Base-by-base conservation (phyloP, 2,329 filamentous ascomycete species). In the Drechslera avenae region DNA sequence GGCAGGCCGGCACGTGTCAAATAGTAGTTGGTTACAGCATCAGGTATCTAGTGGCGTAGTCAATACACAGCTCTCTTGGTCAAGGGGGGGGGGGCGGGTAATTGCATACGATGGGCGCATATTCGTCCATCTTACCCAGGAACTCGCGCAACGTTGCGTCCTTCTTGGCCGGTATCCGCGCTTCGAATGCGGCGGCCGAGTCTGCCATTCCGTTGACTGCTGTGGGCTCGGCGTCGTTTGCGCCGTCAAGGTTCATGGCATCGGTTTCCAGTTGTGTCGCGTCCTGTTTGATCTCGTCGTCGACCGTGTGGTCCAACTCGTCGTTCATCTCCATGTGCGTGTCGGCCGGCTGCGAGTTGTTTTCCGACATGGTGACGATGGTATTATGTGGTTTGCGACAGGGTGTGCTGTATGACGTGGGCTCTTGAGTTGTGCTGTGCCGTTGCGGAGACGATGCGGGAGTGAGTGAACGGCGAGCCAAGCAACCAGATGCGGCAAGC, bases 21-120 rank as follows among this genome's bases (percentile, higher is more conserved):
- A 78, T 99, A 99, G 81, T 97, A 97, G 73, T 96, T 88, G 57
- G 92, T 97, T 17, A 99, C 94, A 16, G 94, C 94, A 71, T 99
- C 94, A 37, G 94, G 94, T 64, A 99, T 97, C 90, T 96, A 46
- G 19, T 10, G 4, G n/a, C 19, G 8, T 23, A 18, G 48, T 71
- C 41, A 67, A 58, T 42, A 36, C 7, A 36, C 34, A 30, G 18
- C 10, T 19, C 44, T 50, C 46, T 28, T 28, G n/a, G 16, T 26
- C 34, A 23, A 16, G 14, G 30, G 26, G 31, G 33, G 18, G 14
- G 30, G 26, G 31, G 33, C 26, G 39, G 42, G 42, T 43, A 30
- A 26, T 14, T 39, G 78, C 88, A 59, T 83, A 97, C 92, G 67
- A 99, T 96, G 9, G 94, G 94, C 54, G 94, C 91, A 76, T 94